Evolutionary conservation across 495 filamentous ascomycete genomes (phyloP).

Genomic region (Penicillium taxi): DNA sequence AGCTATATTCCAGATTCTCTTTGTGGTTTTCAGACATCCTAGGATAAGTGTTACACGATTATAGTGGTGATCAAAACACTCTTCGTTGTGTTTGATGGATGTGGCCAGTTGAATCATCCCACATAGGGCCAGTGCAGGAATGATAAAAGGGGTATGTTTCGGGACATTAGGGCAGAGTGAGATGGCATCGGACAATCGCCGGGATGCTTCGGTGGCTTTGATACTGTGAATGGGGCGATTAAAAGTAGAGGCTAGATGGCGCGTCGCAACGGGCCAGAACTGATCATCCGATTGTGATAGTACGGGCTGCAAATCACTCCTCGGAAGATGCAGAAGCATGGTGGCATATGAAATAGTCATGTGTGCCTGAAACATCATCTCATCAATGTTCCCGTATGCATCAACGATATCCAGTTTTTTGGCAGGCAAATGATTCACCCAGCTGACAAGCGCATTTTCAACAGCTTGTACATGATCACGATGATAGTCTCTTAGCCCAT

Average conservation of each 20-base stretch:
- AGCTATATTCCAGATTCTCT: conserved; percentile 27
- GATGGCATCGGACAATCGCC: conserved; percentile 30
- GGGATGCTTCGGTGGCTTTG: conserved; percentile 38
- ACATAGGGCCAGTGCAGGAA: conserved; percentile 26
- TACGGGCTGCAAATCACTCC: conserved; percentile 31
- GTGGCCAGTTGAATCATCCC: conserved; percentile 36
- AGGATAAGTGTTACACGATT: conserved; percentile 35
- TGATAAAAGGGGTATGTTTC: conserved; percentile 32
- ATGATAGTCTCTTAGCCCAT: conserved; percentile 28
- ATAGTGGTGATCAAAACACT: conserved; percentile 37
- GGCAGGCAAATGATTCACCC: conserved; percentile 35
- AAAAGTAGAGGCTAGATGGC: conserved; percentile 29
- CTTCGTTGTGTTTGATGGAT: conserved; percentile 25
- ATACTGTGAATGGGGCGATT: conserved; percentile 35
- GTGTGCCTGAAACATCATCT: conserved; percentile 42
- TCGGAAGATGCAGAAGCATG: conserved; percentile 36
- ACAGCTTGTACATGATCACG: conserved; percentile 37
- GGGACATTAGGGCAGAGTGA: conserved; percentile 33
- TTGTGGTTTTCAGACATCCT: conserved; percentile 31
- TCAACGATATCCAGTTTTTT: conserved; percentile 39
- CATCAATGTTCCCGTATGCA: conserved; percentile 36
- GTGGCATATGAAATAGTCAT: conserved; percentile 33
- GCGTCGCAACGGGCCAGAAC: conserved; percentile 22
- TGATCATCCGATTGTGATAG: conserved; percentile 19
- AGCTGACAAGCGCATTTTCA: conserved; percentile 39